Evolutionary conservation across 2,329 filamentous ascomycete species (phyloP).

Genomic region (Helminthosporium solani): DNA sequence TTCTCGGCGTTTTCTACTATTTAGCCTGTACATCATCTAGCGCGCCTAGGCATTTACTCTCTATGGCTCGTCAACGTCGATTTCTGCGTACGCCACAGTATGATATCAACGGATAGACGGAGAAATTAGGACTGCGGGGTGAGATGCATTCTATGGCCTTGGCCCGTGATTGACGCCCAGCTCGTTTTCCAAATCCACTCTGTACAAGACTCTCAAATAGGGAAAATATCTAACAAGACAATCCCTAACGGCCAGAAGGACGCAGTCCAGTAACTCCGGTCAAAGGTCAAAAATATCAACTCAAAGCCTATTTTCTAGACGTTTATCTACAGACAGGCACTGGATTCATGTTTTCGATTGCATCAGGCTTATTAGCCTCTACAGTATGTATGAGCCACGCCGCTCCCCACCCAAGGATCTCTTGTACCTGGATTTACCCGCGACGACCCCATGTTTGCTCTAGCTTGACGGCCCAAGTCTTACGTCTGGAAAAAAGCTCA

Average conservation of each 20-base stretch:
- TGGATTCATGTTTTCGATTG: background rate
- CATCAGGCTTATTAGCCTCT: too few species aligned
- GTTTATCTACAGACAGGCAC: background rate
- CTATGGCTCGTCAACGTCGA: background rate
- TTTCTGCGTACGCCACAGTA: background rate
- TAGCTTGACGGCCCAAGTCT: slow-evolving; percentile 11
- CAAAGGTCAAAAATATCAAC: too few species aligned
- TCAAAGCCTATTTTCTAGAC: background rate
- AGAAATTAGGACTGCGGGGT: slow-evolving; percentile 7
- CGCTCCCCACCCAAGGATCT: slow-evolving; percentile 1
- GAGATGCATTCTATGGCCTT: too few species aligned
- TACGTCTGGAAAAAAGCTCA: slow-evolving; percentile 11
- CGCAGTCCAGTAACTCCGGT: too few species aligned
- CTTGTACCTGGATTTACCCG: slow-evolving; percentile 22
- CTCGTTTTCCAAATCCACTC: too few species aligned
- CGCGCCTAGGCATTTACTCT: background rate
- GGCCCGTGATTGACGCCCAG: too few species aligned
- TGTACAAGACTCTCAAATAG: too few species aligned
- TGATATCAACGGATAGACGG: slow-evolving; percentile 6
- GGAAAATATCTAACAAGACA: too few species aligned
- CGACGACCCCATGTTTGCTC: slow-evolving; percentile 10
- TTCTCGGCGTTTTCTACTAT: too few species aligned
- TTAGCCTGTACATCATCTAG: slow-evolving; percentile 11
- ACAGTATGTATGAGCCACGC: background rate
- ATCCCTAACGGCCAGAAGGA: too few species aligned